Conservation (phyloP, 192 early-diverging fungal species). For the Rhizophlyctis rosea region DNA sequence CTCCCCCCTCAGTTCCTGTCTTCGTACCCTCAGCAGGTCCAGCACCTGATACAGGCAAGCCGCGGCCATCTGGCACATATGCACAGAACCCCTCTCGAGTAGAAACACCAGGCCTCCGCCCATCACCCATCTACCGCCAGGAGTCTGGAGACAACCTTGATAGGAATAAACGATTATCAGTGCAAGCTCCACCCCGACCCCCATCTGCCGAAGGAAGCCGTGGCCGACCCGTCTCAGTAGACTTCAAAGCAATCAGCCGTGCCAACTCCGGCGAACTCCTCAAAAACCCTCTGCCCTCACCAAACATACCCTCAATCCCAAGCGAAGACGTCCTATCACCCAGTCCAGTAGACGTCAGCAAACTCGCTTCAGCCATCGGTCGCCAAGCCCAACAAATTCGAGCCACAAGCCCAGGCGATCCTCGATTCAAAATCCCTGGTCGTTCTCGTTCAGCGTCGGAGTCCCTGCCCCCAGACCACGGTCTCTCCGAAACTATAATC, state of each 20-base stretch:
- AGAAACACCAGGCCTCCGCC: no score
- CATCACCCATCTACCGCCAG: no score
- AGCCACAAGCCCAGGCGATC: not conserved
- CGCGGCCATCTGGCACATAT: not conserved
- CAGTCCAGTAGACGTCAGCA: not conserved
- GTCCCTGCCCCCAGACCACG: not conserved
- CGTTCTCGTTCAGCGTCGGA: not conserved
- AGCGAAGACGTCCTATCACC: not conserved
- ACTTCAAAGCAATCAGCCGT: no score
- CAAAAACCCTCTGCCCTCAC: not conserved
- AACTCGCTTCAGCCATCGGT: not conserved
- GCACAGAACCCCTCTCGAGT: no score
- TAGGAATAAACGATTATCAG: no score
- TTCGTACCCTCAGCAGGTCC: not conserved
- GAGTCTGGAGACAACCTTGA: no score
- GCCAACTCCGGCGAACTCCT: not conserved
- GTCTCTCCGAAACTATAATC: conserved; percentile 12
- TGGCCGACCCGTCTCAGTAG: no score
- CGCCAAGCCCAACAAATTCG: not conserved
- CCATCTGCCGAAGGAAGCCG: no score
- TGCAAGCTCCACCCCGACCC: no score
- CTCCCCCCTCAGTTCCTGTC: not conserved
- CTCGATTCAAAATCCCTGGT: not conserved
- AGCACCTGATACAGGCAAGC: not conserved
- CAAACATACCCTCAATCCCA: not conserved